Conservation (phyloP, 768 basidiomycete genomes). For the Lactarius tabidus region DNA sequence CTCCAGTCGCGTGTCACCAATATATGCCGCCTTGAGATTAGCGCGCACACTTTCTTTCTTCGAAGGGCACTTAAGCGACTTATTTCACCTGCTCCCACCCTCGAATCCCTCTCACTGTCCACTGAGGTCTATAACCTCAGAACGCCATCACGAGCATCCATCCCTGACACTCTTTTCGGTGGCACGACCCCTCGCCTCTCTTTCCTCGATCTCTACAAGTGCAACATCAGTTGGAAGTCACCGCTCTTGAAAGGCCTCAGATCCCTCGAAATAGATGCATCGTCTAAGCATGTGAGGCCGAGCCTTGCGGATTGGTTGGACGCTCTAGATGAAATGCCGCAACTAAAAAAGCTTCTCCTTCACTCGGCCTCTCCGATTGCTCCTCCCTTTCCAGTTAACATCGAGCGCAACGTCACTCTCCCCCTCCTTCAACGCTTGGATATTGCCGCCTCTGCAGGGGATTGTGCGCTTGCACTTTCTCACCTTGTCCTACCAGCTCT, state of each 20-base stretch:
- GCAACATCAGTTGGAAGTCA: constrained; percentile 3
- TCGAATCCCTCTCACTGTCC: neutral
- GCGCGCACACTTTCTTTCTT: neutral
- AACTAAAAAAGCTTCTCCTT: neutral
- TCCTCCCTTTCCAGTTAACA: neutral
- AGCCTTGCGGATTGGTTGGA: constrained; percentile 1
- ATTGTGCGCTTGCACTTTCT: neutral
- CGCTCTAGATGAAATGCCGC: constrained; percentile 8
- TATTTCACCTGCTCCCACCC: neutral
- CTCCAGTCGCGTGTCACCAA: neutral
- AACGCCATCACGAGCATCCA: too few species aligned
- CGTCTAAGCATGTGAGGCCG: neutral
- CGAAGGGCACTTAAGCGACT: neutral
- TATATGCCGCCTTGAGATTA: neutral
- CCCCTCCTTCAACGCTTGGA: neutral
- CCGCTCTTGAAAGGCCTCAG: constrained; percentile 11
- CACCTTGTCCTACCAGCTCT: constrained; percentile 1
- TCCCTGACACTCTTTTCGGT: neutral
- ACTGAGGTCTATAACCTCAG: neutral
- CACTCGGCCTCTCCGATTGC: neutral
- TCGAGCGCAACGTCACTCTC: neutral
- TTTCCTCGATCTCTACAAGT: neutral
- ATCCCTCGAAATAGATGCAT: neutral
- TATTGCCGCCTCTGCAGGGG: neutral
- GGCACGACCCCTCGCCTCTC: neutral